phyloP scores from a whole-genome alignment of 208 protist species.

The Crithidia thermophila region DNA sequence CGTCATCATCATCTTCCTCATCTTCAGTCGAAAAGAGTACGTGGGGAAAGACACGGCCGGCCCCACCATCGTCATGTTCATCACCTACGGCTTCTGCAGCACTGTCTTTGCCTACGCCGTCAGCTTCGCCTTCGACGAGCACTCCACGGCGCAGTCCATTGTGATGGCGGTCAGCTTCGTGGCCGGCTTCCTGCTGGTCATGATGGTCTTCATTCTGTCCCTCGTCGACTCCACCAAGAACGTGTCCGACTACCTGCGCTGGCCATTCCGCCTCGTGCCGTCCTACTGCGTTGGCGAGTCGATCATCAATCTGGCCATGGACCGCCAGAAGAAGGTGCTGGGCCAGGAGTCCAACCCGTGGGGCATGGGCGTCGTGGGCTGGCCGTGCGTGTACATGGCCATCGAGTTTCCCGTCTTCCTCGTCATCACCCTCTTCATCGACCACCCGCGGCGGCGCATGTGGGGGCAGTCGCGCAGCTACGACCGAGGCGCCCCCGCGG shows the following conservation, averaged over 20 bases:
- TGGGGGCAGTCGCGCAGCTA: constrained; percentile 31
- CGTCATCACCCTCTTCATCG: constrained; percentile 60
- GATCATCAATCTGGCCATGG: constrained; percentile 66
- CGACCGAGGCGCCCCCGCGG: constrained; percentile 26
- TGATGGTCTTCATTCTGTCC: constrained; percentile 57
- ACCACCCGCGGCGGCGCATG: constrained; percentile 61
- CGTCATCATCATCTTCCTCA: constrained; percentile 62
- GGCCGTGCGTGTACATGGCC: constrained; percentile 65
- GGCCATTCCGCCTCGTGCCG: constrained; percentile 72
- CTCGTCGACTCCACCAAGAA: constrained; percentile 44
- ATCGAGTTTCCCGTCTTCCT: constrained; percentile 58
- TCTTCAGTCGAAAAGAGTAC: constrained; percentile 71
- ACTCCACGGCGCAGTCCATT: constrained; percentile 70
- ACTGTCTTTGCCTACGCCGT: constrained; percentile 58
- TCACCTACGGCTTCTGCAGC: constrained; percentile 62
- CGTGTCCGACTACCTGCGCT: constrained; percentile 41
- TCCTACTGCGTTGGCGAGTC: constrained; percentile 81
- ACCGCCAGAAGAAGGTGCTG: constrained; percentile 30
- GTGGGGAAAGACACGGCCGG: constrained; percentile 39
- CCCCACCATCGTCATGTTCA: constrained; percentile 48
- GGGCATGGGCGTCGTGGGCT: constrained; percentile 48
- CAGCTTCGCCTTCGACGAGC: constrained; percentile 63
- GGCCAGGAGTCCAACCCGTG: constrained; percentile 29
- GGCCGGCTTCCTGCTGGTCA: constrained; percentile 71
- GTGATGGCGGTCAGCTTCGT: constrained; percentile 78